These are phyloP conservation scores for Neoboletus subvelutipes DNA, from an alignment of 768 basidiomycete genomes.

Conservation along the genomic window DNA sequence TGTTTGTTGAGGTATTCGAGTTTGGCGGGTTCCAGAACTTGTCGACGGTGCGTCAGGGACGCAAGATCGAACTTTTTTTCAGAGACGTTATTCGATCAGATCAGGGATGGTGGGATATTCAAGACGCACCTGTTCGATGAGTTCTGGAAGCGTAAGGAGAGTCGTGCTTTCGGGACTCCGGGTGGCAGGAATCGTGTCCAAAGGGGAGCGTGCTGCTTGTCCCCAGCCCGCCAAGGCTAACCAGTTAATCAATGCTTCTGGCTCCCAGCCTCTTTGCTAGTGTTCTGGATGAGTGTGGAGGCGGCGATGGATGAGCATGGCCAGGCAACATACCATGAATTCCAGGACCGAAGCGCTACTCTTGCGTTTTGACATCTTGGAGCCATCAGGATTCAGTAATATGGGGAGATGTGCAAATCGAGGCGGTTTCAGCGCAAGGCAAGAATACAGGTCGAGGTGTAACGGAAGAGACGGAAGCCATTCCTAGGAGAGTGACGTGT, in stretches of 20 bases:
- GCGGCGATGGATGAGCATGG: neutral
- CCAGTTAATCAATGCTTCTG: constrained; percentile 88
- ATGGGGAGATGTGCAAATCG: constrained; percentile 91
- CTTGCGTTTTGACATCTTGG: constrained; percentile 93
- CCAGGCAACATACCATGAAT: constrained; percentile 62
- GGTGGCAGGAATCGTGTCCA: constrained; percentile 22
- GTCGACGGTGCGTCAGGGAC: constrained; percentile 76
- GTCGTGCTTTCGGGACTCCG: constrained; percentile 64
- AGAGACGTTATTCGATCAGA: neutral
- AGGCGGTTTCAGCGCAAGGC: constrained; percentile 68
- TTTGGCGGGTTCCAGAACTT: constrained; percentile 76
- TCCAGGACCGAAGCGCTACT: constrained; percentile 86
- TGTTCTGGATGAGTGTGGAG: neutral
- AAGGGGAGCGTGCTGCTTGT: constrained; percentile 40
- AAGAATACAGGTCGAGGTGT: constrained; percentile 86
- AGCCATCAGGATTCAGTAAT: constrained; percentile 84
- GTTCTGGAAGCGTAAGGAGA: constrained; percentile 58
- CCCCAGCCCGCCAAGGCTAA: constrained; percentile 95
- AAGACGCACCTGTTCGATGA: constrained; percentile 57
- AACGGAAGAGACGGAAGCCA: constrained; percentile 94
- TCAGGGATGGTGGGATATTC: neutral
- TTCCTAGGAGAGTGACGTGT: constrained; percentile 53
- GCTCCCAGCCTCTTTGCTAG: constrained; percentile 87
- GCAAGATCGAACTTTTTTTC: constrained; percentile 67
- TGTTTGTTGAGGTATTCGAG: constrained; percentile 88